phyloP scores from a whole-genome alignment of 2,329 filamentous ascomycete genomes.

The Periconia macrospinosa region DNA sequence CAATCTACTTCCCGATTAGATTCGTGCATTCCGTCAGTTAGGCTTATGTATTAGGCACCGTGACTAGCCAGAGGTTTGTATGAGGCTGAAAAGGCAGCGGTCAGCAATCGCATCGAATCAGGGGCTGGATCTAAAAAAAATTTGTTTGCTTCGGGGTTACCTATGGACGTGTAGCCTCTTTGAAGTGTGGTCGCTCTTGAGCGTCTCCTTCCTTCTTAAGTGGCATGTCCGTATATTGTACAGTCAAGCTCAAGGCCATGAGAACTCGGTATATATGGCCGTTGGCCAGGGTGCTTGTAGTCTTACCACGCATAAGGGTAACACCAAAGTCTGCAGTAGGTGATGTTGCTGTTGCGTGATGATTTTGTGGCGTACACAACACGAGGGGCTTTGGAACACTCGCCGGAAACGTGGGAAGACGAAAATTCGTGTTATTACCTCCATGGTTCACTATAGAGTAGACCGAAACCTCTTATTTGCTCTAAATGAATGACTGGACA shows the following conservation, averaged over 20 bases:
- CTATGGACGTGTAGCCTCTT: not conserved
- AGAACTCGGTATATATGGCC: not conserved
- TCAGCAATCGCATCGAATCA: not conserved
- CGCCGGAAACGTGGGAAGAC: too few relatives aligned
- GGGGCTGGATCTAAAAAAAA: not conserved
- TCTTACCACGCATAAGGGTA: too few relatives aligned
- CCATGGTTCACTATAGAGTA: not conserved
- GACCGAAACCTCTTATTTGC: not conserved
- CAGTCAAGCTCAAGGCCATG: not conserved
- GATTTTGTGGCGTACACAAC: not conserved
- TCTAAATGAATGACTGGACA: not conserved
- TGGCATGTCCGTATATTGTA: not conserved
- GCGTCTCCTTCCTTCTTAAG: not conserved
- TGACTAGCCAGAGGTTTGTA: not conserved
- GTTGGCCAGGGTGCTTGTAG: not conserved
- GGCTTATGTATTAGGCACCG: not conserved
- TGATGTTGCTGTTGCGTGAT: not conserved
- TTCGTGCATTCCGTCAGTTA: not conserved
- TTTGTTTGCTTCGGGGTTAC: not conserved
- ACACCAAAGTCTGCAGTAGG: too few relatives aligned
- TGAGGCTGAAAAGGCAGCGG: not conserved
- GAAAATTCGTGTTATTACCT: not conserved
- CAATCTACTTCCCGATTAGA: not conserved
- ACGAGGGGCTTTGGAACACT: not conserved
- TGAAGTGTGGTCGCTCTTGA: not conserved